Evolutionary conservation across 352 stramenopile genomes (phyloP), one percentile per base, ranked within the genome.

Genomic region (Lagenidium giganteum): DNA sequence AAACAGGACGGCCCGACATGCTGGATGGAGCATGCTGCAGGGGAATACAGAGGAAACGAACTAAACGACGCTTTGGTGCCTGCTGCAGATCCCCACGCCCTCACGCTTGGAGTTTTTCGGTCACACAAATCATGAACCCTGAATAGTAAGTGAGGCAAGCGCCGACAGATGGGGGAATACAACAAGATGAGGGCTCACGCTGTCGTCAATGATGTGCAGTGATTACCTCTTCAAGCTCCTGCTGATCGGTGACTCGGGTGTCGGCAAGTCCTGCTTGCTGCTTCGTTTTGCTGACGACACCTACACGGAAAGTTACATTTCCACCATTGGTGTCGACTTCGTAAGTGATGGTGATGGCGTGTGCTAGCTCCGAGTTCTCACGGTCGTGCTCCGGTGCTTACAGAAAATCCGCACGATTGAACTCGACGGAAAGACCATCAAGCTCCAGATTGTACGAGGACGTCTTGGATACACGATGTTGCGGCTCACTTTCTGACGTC

Each of bases 301-400:
- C 43, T 99, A 98, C 85, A 99, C 96, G 45, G 96, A 99, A 64
- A 98, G 89, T 54, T 99, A 99, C 72, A 99, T 99, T 67, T 98
- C 96, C 39, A 99, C 97, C 46, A 99, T 99, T 70, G 97, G 97
- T 64, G 96, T 99, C 30, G 96, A 99, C 73, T 99, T 99, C 77
- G 93, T 98, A 80, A 88, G 88, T 96, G 44, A 12, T 35, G 39
- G 16, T 23, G 17, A 5, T n/a, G n/a, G n/a, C n/a, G n/a, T 13
- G 17, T 32, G n/a, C 25, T 28, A 11, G 4, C 32, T 28, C 42
- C 38, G 12, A 23, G 14, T 29, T 26, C 47, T 54, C 17, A 46
- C 8, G 17, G 26, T 35, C 17, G 3, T 39, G 48, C 20, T 18
- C 17, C n/a, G n/a, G n/a, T 31, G 42, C 14, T 42, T 70, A 37